These are phyloP conservation scores for Monotropa hypopitys DNA, from an alignment of 179 eudicot genomes.

Conservation along the genomic window DNA sequence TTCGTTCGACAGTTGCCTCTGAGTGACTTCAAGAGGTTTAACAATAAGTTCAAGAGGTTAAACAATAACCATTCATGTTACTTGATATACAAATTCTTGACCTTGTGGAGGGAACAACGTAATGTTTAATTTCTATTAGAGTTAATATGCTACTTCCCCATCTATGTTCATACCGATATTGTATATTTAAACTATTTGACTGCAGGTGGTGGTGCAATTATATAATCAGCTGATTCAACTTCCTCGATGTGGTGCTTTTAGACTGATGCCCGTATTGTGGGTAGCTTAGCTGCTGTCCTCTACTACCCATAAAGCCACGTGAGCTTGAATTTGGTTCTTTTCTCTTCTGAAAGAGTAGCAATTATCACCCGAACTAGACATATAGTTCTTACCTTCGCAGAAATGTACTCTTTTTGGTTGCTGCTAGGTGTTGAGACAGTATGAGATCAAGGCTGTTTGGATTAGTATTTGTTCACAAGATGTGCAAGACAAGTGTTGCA, in stretches of 20 bases:
- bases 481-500: no score
- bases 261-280: not conserved
- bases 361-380: not conserved
- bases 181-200: not conserved
- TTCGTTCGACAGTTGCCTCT: not conserved
- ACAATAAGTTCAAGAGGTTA: not conserved
- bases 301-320: not conserved
- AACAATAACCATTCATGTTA: not conserved
- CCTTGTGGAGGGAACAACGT: not conserved
- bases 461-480: no score
- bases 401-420: not conserved
- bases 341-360: not conserved
- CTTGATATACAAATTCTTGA: not conserved
- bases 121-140: not conserved
- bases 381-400: not conserved
- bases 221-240: not conserved
- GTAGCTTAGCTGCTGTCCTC: not conserved
- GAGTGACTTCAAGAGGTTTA: not conserved
- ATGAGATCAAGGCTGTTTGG: no score
- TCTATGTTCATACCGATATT: not conserved
- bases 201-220: not conserved
- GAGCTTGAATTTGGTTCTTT: not conserved
- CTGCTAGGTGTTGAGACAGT: not conserved
- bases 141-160: not conserved
- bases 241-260: not conserved